Evolutionary conservation across 352 stramenopile species (phyloP), one percentile per base, ranked within the genome.

Genomic region (Peronospora destructor): DNA sequence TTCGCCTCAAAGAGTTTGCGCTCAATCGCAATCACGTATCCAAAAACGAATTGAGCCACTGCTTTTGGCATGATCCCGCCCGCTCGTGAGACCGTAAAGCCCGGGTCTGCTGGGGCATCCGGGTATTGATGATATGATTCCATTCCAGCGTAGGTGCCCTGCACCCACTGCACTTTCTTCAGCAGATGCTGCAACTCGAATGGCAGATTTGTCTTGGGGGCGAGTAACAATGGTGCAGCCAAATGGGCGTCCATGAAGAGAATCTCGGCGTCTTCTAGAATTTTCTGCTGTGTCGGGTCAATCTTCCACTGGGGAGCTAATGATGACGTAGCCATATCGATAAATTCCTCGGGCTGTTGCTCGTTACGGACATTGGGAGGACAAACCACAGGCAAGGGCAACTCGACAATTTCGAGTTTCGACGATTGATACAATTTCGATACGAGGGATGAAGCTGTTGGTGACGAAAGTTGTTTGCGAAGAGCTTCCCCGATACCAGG

Each of bases 41-140:
- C 66, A 10, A 79, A 65, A 17, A 79, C 66, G 28, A 74, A 79
- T 47, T 79, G 66, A 4, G 69, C 63, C 53, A 79, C 47, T 11
- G 68, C 68, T 13, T 57, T 65, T n/a, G 64, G 61, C 66, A 80
- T 76, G 56, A 80, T 80, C 6, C 68, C 69, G 1, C 68, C 72
- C 2, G 68, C 72, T n/a, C 72, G 66, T 34, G 72, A 73, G 36
- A 78, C 49, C 5, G 49, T 69, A 49, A 83, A 80, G 14, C 40
- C 45, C 1, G 66, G 64, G 14, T 49, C 35, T 3, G 44, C 38
- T 5, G 50, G 41, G 3, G 64, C 51, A 1, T 66, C 48, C 1
- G 45, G 28, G 28, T 65, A 64, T n/a, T 73, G 52, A 8, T 65
- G 58, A 48, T 76, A 73, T 17, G 62, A 58, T 37, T 83, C 72